Base-by-base conservation (phyloP, 495 filamentous ascomycete species). In the Lophiotrema nucula region DNA sequence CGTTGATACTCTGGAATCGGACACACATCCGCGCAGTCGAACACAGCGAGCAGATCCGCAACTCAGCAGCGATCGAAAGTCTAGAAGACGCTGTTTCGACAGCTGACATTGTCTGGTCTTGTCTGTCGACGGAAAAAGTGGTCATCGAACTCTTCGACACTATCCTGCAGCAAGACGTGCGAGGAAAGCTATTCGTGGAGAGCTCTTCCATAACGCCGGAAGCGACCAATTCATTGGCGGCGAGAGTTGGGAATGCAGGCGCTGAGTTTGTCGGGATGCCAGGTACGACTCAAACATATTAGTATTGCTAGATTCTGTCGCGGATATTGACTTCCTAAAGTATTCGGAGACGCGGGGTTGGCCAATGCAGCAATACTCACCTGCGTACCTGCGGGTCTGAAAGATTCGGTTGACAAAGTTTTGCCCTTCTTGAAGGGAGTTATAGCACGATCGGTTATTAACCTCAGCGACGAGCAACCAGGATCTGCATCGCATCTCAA, bases 221-320 rank as follows among this genome's bases (percentile, higher is more conserved):
- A 38, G 91, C 87, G 24, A 88, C 89, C 3, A 77, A 86, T 37
- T 71, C 68, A 47, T 62, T 87, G 4, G 81, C 83, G 39, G 72
- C 79, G 51, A 72, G 69, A 2, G 74, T 87, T 47, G 56, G 69
- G 3, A 76, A 70, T 2, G 77, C 77, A 21, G 86, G 85, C 10
- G 89, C 81, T 0, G 72, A 83, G 37, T 92, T 92, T 72, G 81
- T 92, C 35, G 84, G 88, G 6, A 86, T 82, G 49, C 89, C 89
- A 8, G 31, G 31, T 35, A 35, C 31, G 31, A n/a, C n/a, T n/a
- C n/a, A n/a, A n/a, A n/a, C n/a, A n/a, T n/a, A n/a, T n/a, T n/a
- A n/a, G n/a, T n/a, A n/a, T n/a, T n/a, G n/a, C n/a, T n/a, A n/a
- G n/a, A n/a, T n/a, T n/a, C n/a, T n/a, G n/a, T n/a, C n/a, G n/a